Evolutionary conservation across 164 flowering plant genomes (phyloP).

Genomic region (Nelumbo lutea): DNA sequence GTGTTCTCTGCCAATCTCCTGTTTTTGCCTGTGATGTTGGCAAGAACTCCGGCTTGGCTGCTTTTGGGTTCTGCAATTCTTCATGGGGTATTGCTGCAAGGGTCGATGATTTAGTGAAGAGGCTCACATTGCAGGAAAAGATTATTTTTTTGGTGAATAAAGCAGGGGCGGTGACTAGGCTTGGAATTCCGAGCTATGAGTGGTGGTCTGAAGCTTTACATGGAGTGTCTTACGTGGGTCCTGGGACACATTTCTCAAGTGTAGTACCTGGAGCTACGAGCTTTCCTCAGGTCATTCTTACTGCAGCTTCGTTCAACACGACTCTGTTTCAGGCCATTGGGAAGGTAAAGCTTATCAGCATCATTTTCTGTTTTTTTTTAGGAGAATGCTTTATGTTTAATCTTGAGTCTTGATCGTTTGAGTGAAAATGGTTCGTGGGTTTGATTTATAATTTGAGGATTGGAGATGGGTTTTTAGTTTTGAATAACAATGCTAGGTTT

Average conservation of each 20-base stretch:
- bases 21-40: conserved; percentile 68
- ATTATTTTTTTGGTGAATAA: conserved; percentile 48
- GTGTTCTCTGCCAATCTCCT: conserved; percentile 31
- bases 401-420: background rate
- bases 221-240: conserved; percentile 84
- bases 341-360: conserved; percentile 41
- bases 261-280: conserved; percentile 89
- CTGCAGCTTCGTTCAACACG: conserved; percentile 83
- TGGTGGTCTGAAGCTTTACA: conserved; percentile 99
- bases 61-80: conserved; percentile 56
- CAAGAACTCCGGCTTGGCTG: conserved; percentile 36
- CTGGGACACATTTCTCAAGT: conserved; percentile 62
- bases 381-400: background rate
- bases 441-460: background rate
- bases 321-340: conserved; percentile 82
- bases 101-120: conserved; percentile 67
- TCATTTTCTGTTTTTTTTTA: background rate
- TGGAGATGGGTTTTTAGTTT: background rate
- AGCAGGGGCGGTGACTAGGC: conserved; percentile 55
- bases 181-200: conserved; percentile 83
- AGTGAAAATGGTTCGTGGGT: conserved; percentile 2
- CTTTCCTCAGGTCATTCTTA: conserved; percentile 80
- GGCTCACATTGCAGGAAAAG: conserved; percentile 87
- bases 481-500: background rate
- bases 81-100: conserved; percentile 38